Base-by-base conservation (phyloP, 1,284 basidiomycete species). In the Sanghuangporus weigelae region DNA sequence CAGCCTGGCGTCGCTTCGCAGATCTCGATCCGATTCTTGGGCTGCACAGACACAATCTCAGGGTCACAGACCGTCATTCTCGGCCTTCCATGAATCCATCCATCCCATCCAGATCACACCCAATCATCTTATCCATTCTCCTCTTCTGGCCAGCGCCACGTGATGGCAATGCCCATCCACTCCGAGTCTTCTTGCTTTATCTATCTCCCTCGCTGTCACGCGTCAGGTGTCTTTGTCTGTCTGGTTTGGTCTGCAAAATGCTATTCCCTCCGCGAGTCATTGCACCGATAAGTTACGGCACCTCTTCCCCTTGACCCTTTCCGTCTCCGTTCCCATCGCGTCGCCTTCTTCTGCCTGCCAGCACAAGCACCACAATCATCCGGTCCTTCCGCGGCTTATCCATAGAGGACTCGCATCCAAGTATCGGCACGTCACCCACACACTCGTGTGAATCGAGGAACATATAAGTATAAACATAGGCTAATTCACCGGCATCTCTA, bases 61-160 rank as follows among this genome's bases (percentile, higher is more conserved):
- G 51, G 51, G 51, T 53, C 51, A 53, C 51, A 4, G 31, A 53
- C 51, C 51, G 51, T 53, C 51, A 53, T 53, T 53, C 51, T 53
- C 51, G 51, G 51, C 51, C 51, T 53, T 35, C 23, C 26, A n/a
- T n/a, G n/a, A n/a, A n/a, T n/a, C n/a, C n/a, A n/a, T n/a, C n/a
- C n/a, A n/a, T n/a, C n/a, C n/a, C n/a, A 31, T 36, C 11, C 31
- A 31, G 26, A 31, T 53, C 51, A 36, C 51, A 53, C 6, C 53
- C 53, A 54, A 54, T 54, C 53, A 54, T 16, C 53, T 54, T 51
- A 36, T 54, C 53, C 35, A n/a, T 8, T 49, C 21, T 23, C 48
- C 19, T 21, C 21, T 49, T 26, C 31, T 2, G 48, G 21, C 50
- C 31, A 7, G 6, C 31, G 14, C 11, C 53, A 54, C 53, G 53